Conservation (phyloP, 345 rosid genomes). For the Populus simonii region DNA sequence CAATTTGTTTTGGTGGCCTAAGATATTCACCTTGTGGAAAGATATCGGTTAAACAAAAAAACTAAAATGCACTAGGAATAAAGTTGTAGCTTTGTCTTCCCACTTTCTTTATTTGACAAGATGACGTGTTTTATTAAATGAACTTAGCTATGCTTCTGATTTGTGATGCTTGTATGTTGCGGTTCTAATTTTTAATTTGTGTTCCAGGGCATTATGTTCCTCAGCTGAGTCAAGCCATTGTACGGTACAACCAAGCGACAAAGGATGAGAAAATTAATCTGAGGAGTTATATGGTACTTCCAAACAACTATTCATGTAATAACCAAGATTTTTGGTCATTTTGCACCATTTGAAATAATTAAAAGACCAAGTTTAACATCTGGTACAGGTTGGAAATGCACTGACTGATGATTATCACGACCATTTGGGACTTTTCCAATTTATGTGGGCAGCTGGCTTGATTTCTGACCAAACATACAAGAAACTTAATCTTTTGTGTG, state of each 20-base stretch:
- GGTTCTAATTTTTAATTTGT: slow-evolving; percentile 11
- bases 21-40: not conserved
- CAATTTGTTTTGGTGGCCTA: not conserved
- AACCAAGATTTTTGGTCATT: not conserved
- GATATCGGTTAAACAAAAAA: not conserved
- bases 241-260: slow-evolving; percentile 48
- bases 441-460: slow-evolving; percentile 82
- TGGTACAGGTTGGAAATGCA: slow-evolving; percentile 86
- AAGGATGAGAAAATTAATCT: slow-evolving; percentile 51
- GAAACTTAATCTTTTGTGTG: slow-evolving; percentile 62
- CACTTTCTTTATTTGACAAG: not conserved
- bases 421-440: slow-evolving; percentile 74
- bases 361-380: slow-evolving; percentile 10
- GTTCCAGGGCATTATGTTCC: slow-evolving; percentile 91
- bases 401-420: slow-evolving; percentile 84
- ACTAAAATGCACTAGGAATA: not conserved
- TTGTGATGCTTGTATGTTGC: not conserved
- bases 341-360: slow-evolving; percentile 5
- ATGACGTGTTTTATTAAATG: not conserved
- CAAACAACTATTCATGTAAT: not conserved
- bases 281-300: slow-evolving; percentile 82
- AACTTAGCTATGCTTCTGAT: not conserved
- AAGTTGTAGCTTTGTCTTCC: not conserved
- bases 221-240: slow-evolving; percentile 81
- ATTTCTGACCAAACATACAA: slow-evolving; percentile 81